phyloP scores from a whole-genome alignment of 139 green algal species.

The Nannochloris sp. region DNA sequence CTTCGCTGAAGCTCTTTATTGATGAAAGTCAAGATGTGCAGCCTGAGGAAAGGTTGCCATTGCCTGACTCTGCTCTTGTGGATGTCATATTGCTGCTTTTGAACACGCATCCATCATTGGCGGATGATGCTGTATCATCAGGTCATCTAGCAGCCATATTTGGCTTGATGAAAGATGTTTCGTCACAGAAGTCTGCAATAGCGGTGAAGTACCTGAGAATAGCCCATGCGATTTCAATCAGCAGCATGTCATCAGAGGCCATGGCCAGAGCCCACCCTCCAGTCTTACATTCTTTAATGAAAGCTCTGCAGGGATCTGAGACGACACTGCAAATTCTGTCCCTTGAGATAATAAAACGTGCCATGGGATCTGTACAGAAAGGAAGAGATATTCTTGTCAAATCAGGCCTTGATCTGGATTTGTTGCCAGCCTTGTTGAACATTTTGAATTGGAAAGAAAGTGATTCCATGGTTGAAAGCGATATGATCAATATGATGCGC shows the following conservation, averaged over 20 bases:
- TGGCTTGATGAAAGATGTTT: conserved; percentile 22
- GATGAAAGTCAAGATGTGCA: background rate
- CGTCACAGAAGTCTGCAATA: background rate
- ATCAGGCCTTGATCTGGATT: conserved; percentile 35
- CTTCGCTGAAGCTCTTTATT: too few relatives aligned
- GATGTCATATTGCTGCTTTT: conserved; percentile 59
- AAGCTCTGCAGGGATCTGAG: conserved; percentile 14
- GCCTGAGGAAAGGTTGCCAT: background rate
- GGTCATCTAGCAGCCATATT: conserved; percentile 57
- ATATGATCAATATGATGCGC: conserved; percentile 47
- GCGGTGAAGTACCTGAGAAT: conserved; percentile 16
- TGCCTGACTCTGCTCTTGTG: background rate
- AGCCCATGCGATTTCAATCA: conserved; percentile 9
- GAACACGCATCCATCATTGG: conserved; percentile 42
- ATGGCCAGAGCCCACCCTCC: conserved; percentile 40
- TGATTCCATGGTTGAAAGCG: conserved; percentile 1
- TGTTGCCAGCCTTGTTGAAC: conserved; percentile 47
- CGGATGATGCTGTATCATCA: conserved; percentile 52
- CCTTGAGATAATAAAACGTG: conserved; percentile 64
- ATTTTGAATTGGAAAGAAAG: conserved; percentile 59
- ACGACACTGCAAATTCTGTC: conserved; percentile 38
- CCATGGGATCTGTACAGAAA: conserved; percentile 43
- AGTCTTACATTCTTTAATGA: conserved; percentile 35
- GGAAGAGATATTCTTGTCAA: conserved; percentile 51
- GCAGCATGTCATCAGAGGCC: conserved; percentile 32